Conservation (phyloP, 495 filamentous ascomycete species). For the Pseudevernia furfuracea region DNA sequence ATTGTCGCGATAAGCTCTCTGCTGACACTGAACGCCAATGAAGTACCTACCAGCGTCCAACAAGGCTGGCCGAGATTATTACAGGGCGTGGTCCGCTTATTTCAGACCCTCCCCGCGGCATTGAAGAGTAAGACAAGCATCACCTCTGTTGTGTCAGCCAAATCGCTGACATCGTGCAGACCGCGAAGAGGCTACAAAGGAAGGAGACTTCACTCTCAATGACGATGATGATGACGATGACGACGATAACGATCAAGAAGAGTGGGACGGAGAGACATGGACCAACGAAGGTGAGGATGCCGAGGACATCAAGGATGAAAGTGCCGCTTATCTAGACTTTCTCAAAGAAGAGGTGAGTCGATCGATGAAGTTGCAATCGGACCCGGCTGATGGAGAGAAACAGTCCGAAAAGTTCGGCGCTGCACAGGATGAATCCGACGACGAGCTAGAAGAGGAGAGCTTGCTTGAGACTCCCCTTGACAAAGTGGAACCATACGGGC, state of each 20-base stretch:
- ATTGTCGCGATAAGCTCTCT: slow-evolving; percentile 87
- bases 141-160: not conserved
- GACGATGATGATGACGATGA: slow-evolving; percentile 51
- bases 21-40: slow-evolving; percentile 62
- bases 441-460: slow-evolving; percentile 84
- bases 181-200: slow-evolving; percentile 87
- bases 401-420: slow-evolving; percentile 77
- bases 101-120: slow-evolving; percentile 82
- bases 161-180: slow-evolving; percentile 36
- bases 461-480: slow-evolving; percentile 90
- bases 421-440: slow-evolving; percentile 68
- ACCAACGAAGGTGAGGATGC: slow-evolving; percentile 65
- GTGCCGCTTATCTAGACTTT: slow-evolving; percentile 91
- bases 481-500: slow-evolving; percentile 83
- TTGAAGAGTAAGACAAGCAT: slow-evolving; percentile 57
- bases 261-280: slow-evolving; percentile 58
- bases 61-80: slow-evolving; percentile 95
- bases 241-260: slow-evolving; percentile 69
- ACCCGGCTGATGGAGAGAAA: slow-evolving; percentile 20
- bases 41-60: slow-evolving; percentile 81
- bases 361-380: not conserved
- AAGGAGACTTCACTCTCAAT: slow-evolving; percentile 69
- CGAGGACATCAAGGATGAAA: slow-evolving; percentile 78
- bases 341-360: slow-evolving; percentile 71
- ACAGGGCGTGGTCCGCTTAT: slow-evolving; percentile 82